These are phyloP conservation scores for Hibiscus syriacus DNA, from an alignment of 345 rosid genomes.

Conservation along the genomic window DNA sequence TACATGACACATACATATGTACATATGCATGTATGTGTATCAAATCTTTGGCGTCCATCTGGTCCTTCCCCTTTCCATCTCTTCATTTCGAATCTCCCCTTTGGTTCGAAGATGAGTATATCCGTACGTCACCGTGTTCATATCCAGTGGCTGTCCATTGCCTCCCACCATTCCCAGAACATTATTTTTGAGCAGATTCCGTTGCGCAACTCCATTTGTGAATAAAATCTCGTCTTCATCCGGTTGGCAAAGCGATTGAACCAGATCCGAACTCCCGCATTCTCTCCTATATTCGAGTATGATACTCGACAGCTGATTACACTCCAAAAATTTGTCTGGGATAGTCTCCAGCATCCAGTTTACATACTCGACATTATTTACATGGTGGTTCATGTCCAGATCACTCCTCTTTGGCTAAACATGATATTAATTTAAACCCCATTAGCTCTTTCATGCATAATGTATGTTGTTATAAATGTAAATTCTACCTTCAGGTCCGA, in stretches of 20 bases:
- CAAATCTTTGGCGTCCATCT: slow-evolving; percentile 38
- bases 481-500: slow-evolving; percentile 53
- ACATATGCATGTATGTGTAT: not conserved
- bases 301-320: slow-evolving; percentile 37
- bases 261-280: slow-evolving; percentile 49
- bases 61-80: slow-evolving; percentile 57
- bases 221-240: slow-evolving; percentile 35
- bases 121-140: slow-evolving; percentile 10
- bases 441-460: no score
- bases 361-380: slow-evolving; percentile 64
- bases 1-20: not conserved
- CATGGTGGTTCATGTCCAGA: slow-evolving; percentile 70
- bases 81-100: slow-evolving; percentile 27
- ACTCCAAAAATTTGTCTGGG: slow-evolving; percentile 43
- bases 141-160: no score
- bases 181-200: slow-evolving; percentile 25
- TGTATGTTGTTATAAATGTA: no score
- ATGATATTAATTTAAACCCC: no score
- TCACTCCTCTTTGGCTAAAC: slow-evolving; percentile 52
- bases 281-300: slow-evolving; percentile 46
- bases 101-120: slow-evolving; percentile 47
- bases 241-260: slow-evolving; percentile 51
- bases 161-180: slow-evolving; percentile 31
- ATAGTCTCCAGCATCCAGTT: slow-evolving; percentile 72
- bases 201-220: slow-evolving; percentile 6